A percentile compares a stretch with the other conserved stretches of the same genome.
These are phyloP conservation scores for Syncephalastrum racemosum DNA, from an alignment of 371 early-diverging fungal species.

Conservation along the genomic window DNA sequence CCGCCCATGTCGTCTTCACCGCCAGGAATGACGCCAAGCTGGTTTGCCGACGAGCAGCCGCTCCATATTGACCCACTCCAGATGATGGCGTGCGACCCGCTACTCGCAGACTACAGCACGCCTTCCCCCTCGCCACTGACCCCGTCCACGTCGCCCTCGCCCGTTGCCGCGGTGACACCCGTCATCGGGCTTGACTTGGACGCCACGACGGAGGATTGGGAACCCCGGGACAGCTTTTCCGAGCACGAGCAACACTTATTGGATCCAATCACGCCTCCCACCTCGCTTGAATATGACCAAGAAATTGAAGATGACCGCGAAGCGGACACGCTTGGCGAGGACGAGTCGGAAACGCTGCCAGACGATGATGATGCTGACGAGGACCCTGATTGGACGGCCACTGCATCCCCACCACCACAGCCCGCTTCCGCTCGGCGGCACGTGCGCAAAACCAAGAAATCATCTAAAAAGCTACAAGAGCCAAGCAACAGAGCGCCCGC, in stretches of 20 bases:
- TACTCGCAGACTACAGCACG: background rate
- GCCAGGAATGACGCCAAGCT: no score
- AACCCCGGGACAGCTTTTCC: background rate
- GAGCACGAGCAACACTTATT: background rate
- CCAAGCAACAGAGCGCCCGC: slow-evolving; percentile 3
- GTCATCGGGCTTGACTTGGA: no score
- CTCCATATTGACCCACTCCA: slow-evolving; percentile 7
- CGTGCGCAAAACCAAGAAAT: slow-evolving; percentile 15
- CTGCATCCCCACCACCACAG: slow-evolving; percentile 1
- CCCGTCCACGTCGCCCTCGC: no score
- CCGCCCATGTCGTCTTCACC: no score
- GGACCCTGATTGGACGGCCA: slow-evolving; percentile 20
- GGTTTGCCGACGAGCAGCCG: no score
- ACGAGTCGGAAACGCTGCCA: slow-evolving; percentile 5
- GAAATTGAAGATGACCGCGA: background rate
- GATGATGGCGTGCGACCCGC: slow-evolving; percentile 3
- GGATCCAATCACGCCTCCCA: no score
- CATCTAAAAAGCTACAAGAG: background rate
- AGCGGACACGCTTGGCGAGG: slow-evolving; percentile 1
- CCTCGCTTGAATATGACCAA: slow-evolving; percentile 2
- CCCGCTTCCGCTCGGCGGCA: slow-evolving; percentile 8
- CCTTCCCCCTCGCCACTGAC: no score
- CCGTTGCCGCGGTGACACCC: no score
- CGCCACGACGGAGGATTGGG: no score
- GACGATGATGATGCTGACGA: slow-evolving; percentile 18